phyloP scores from a whole-genome alignment of 2,329 filamentous ascomycete species.

The Fulvia fulva region DNA sequence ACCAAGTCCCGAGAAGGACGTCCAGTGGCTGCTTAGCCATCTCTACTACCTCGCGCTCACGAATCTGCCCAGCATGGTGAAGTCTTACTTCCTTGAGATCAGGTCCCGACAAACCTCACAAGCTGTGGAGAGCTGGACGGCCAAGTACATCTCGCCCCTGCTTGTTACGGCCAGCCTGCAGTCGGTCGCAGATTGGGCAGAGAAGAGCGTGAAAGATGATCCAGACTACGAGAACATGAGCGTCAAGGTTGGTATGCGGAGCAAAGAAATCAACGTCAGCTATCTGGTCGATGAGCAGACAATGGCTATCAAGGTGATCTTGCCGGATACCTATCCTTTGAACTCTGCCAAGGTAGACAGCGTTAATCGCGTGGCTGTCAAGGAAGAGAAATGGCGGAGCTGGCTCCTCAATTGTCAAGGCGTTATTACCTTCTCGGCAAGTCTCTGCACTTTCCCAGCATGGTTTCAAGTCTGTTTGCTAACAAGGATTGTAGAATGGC shows the following conservation, averaged over 20 bases:
- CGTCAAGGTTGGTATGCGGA: constrained; percentile 68
- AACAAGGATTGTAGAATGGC: constrained; percentile 56
- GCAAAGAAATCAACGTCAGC: constrained; percentile 73
- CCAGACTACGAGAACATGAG: constrained; percentile 52
- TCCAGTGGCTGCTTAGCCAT: constrained; percentile 80
- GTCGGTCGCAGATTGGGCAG: constrained; percentile 65
- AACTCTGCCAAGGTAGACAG: constrained; percentile 72
- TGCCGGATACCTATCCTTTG: constrained; percentile 80
- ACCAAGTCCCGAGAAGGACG: constrained; percentile 65
- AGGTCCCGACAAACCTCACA: constrained; percentile 73
- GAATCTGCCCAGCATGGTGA: constrained; percentile 73
- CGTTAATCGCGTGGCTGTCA: constrained; percentile 78
- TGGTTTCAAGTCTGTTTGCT: constrained; percentile 2
- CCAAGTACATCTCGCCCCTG: constrained; percentile 71
- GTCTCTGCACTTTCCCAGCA: constrained; percentile 20
- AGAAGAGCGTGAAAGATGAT: constrained; percentile 34
- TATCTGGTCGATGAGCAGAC: constrained; percentile 86
- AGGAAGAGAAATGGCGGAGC: constrained; percentile 85
- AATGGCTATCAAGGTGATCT: constrained; percentile 74
- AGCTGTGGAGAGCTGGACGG: constrained; percentile 78
- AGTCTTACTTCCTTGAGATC: constrained; percentile 75
- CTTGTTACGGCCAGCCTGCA: constrained; percentile 64
- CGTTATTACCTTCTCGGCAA: constrained; percentile 81
- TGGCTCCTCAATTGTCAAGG: constrained; percentile 88
- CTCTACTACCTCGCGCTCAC: constrained; percentile 79